phyloP scores from a whole-genome alignment of 257 asterid species.

The Mitragyna speciosa region DNA sequence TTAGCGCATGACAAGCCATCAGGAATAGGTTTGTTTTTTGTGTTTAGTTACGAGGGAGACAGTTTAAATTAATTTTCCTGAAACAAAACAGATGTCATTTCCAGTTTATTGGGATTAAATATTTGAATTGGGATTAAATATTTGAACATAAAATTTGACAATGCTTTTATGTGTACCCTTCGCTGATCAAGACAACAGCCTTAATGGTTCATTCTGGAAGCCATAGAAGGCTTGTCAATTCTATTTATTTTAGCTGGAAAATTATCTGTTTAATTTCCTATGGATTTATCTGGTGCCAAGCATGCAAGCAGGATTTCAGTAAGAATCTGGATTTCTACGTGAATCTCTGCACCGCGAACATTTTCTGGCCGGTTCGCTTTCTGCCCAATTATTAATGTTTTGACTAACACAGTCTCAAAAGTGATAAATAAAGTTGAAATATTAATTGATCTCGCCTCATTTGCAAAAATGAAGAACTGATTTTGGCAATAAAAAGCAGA shows the following conservation, averaged over 20 bases:
- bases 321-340: not conserved
- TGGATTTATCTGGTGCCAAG: not conserved
- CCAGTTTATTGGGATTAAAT: not conserved
- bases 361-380: not conserved
- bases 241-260: not conserved
- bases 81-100: not conserved
- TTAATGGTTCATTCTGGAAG: not conserved
- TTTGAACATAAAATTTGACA: not conserved
- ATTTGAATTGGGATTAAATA: no score
- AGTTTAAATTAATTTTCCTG: not conserved
- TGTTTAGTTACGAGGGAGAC: not conserved
- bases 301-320: not conserved
- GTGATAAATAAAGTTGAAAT: no score
- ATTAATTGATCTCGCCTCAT: not conserved
- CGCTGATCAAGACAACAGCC: not conserved
- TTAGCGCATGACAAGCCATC: no score
- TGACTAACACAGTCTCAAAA: not conserved
- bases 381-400: not conserved
- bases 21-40: not conserved
- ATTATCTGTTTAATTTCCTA: not conserved
- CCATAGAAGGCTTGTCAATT: not conserved
- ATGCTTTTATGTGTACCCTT: not conserved
- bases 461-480: no score
- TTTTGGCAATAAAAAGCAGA: no score
- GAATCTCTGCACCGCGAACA: not conserved